Evolutionary conservation across 495 filamentous ascomycete species (phyloP).

Genomic region (Xylaria venustula): DNA sequence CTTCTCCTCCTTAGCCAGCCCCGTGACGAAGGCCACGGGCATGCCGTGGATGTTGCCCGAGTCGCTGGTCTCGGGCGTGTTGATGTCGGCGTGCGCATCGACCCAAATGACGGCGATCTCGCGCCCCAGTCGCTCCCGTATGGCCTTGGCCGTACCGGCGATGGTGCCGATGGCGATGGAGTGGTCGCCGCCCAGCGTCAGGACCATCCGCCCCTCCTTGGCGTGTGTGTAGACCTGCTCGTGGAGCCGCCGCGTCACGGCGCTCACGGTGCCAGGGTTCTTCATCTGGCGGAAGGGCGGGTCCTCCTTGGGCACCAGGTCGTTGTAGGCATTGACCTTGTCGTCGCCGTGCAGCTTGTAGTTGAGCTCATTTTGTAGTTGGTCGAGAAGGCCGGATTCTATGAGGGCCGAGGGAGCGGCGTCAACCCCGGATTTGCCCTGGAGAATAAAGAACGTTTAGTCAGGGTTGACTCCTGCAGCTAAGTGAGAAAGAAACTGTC

Average conservation of each 20-base stretch:
- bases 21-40: constrained; percentile 91
- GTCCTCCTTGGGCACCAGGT: constrained; percentile 69
- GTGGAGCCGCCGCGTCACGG: constrained; percentile 77
- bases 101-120: constrained; percentile 98
- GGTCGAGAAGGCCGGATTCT: constrained; percentile 78
- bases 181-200: constrained; percentile 96
- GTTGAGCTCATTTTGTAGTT: constrained; percentile 79
- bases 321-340: constrained; percentile 77
- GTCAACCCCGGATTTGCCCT: constrained; percentile 93
- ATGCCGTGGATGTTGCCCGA: constrained; percentile 98
- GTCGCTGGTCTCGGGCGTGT: constrained; percentile 83
- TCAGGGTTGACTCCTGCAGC: too few species aligned
- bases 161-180: constrained; percentile 94
- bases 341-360: constrained; percentile 86
- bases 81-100: constrained; percentile 97
- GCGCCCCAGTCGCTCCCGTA: constrained; percentile 72
- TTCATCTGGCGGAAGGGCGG: constrained; percentile 88
- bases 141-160: constrained; percentile 78
- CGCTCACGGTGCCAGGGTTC: constrained; percentile 82
- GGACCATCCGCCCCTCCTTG: constrained; percentile 76
- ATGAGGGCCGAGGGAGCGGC: constrained; percentile 90
- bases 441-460: constrained; percentile 12
- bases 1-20: constrained; percentile 71
- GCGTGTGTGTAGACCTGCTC: constrained; percentile 87
- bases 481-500: not conserved